Evolutionary conservation across 2,329 filamentous ascomycete species (phyloP).

Genomic region (Botryotinia convoluta): DNA sequence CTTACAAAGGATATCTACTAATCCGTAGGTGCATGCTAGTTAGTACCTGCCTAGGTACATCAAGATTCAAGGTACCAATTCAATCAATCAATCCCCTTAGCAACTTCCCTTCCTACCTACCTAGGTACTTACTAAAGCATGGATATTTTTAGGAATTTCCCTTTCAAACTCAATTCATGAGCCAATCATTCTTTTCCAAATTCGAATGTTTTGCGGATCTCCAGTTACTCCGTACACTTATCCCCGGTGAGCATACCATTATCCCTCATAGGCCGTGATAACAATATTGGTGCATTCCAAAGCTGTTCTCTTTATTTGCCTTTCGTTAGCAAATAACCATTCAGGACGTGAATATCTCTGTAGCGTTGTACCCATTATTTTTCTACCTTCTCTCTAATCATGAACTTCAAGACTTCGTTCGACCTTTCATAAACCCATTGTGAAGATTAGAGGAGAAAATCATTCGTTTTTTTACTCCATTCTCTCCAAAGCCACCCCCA

Average conservation of each 20-base stretch:
- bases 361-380: background rate
- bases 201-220: background rate
- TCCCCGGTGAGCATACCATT: background rate
- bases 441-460: slow-evolving; percentile 1
- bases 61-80: background rate
- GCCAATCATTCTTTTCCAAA: background rate
- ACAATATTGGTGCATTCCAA: background rate
- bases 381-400: background rate
- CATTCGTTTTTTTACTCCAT: background rate
- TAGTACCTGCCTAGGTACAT: background rate
- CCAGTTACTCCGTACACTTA: background rate
- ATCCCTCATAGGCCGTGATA: background rate
- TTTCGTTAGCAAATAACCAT: background rate
- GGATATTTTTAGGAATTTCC: slow-evolving; percentile 4
- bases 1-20: background rate
- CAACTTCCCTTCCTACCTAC: background rate
- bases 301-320: background rate
- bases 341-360: background rate
- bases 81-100: background rate
- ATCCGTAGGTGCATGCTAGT: background rate
- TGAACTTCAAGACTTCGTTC: background rate
- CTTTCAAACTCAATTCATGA: background rate
- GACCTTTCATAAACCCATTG: background rate
- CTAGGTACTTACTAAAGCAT: too few species aligned
- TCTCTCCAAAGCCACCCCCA: background rate